Evolutionary conservation across 495 filamentous ascomycete species (phyloP), one percentile per base, ranked within the genome.

Genomic region (Cercophora samala): DNA sequence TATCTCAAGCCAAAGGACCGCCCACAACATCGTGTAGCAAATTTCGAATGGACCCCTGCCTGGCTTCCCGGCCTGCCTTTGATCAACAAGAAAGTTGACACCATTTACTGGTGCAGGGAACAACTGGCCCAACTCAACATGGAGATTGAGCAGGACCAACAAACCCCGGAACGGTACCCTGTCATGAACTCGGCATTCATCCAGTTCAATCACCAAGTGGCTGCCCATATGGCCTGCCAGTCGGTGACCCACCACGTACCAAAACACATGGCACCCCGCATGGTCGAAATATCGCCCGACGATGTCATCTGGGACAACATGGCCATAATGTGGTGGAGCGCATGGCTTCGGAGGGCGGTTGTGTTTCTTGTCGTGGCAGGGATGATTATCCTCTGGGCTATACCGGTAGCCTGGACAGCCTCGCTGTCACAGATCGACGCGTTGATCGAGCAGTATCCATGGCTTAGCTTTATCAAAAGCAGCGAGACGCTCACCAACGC

Each of bases 231-330:
- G 95, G 94, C 94, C 66, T 97, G 92, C 75, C 95, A 99, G 77
- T 85, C 92, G 24, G 87, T 97, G 68, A 93, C 88, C 55, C 94
- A 98, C 72, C 95, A 99, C 72, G 75, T 95, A 5, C 96, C 96
- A 2, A 92, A 93, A 72, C 89, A 94, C 63, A 99, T 99, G 95
- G 89, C 91, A 3, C 96, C 95, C 26, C 90, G 95, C 22, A 85
- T 90, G 55, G 90, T 97, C 19, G 95, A 98, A 74, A 94, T 99
- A 59, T 92, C 91, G 29, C 95, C 95, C 0, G 88, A 91, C 64
- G 93, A 98, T 77, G 93, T 99, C 22, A 84, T 98, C 62, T 99
- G 95, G 95, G 91, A 96, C 67, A 99, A 99, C 75, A 94, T 99
- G 91, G 94, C 91, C 3, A 90, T 98, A 71, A 90, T 87, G 70